Evolutionary conservation across 495 filamentous ascomycete species (phyloP).

Genomic region (Annulohypoxylon moriforme): DNA sequence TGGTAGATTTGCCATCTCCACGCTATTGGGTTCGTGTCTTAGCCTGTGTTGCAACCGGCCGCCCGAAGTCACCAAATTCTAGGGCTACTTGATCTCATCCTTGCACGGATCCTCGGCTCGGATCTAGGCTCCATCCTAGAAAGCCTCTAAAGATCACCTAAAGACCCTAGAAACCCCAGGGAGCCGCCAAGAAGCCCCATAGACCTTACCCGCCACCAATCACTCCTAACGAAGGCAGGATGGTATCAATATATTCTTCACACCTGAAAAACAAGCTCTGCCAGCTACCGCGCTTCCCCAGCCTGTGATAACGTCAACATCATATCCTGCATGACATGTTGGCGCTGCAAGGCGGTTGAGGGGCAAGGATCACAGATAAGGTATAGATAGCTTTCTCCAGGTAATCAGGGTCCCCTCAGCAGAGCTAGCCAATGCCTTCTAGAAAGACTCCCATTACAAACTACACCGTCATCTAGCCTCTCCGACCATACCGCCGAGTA

Average conservation of each 20-base stretch:
- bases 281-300: conserved; percentile 43
- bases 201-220: conserved; percentile 21
- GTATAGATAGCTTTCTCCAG: conserved; percentile 21
- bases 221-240: conserved; percentile 13
- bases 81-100: conserved; percentile 30
- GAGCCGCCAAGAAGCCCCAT: background rate
- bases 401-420: conserved; percentile 31
- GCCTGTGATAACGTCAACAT: conserved; percentile 27
- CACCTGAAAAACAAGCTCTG: conserved; percentile 35
- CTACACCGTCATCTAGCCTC: conserved; percentile 44
- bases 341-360: conserved; percentile 12
- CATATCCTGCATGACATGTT: conserved; percentile 29
- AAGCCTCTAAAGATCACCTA: background rate
- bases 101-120: conserved; percentile 33
- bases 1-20: conserved; percentile 34
- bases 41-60: conserved; percentile 44
- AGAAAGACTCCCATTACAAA: conserved; percentile 36
- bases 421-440: conserved; percentile 31
- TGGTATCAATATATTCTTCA: conserved; percentile 27
- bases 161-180: background rate
- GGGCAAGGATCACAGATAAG: conserved; percentile 40
- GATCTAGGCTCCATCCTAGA: conserved; percentile 36
- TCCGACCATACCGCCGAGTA: conserved; percentile 45
- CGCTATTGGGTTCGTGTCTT: conserved; percentile 44
- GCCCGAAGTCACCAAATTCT: conserved; percentile 32